phyloP scores from a whole-genome alignment of 768 basidiomycete genomes.

The Tulasnella sp. region DNA sequence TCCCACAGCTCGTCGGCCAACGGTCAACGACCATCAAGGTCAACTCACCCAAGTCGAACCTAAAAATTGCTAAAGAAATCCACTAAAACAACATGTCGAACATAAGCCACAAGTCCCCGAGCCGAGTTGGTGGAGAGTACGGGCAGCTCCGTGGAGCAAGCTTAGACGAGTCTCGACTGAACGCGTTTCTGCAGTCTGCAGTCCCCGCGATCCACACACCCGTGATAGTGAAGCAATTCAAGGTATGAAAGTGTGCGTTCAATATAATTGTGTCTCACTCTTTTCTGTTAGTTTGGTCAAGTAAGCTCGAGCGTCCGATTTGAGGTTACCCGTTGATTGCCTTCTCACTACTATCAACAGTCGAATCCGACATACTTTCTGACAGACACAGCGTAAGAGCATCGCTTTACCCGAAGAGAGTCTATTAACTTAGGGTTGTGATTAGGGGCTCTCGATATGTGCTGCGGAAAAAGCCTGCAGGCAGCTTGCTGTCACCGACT shows the following conservation, averaged over 20 bases:
- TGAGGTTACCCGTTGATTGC: background rate
- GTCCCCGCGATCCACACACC: slow-evolving; percentile 49
- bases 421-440: background rate
- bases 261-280: background rate
- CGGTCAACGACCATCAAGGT: background rate
- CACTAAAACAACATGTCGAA: background rate
- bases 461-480: slow-evolving; percentile 86
- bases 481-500: slow-evolving; percentile 74
- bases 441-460: slow-evolving; percentile 55
- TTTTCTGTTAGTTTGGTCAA: slow-evolving; percentile 62
- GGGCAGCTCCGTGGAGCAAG: slow-evolving; percentile 50
- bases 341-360: slow-evolving; percentile 27
- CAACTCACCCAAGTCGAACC: no score
- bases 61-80: no score
- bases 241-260: slow-evolving; percentile 36
- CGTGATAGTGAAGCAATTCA: slow-evolving; percentile 83
- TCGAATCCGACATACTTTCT: slow-evolving; percentile 97
- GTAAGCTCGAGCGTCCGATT: slow-evolving; percentile 31
- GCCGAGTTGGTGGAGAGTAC: slow-evolving; percentile 54
- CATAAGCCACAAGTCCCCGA: background rate
- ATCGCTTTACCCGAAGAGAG: background rate
- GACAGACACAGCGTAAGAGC: slow-evolving; percentile 53
- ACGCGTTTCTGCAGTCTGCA: slow-evolving; percentile 48
- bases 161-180: slow-evolving; percentile 54
- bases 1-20: background rate